A percentile compares a stretch with the other conserved stretches of the same genome.
phyloP scores from a whole-genome alignment of 225 moss, liverwort and hornwort species.

The Pseudoscleropodium purum region DNA sequence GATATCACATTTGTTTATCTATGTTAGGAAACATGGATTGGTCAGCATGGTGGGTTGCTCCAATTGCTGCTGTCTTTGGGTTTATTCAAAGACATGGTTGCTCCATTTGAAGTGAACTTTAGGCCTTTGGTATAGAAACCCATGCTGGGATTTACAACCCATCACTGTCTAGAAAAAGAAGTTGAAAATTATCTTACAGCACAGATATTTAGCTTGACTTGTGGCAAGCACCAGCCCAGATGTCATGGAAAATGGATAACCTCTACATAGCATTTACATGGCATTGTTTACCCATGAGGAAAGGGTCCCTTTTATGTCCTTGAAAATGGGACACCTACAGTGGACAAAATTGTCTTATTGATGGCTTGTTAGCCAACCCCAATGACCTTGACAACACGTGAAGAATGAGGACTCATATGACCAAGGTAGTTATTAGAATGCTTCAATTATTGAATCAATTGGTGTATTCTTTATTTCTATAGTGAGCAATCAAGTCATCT shows the following conservation, averaged over 20 bases:
- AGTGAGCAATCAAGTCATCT: no score
- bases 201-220: not conserved
- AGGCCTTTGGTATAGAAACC: not conserved
- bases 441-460: no score
- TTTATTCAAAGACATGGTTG: no score
- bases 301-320: not conserved
- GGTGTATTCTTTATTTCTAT: no score
- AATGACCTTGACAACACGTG: no score
- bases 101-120: not conserved
- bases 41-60: not conserved
- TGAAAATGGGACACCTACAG: not conserved
- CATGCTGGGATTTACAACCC: not conserved
- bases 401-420: no score
- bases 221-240: not conserved
- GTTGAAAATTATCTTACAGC: not conserved
- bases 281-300: no score
- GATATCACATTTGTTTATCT: not conserved
- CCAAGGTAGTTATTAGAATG: no score
- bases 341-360: not conserved
- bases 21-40: not conserved
- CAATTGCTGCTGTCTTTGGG: no score
- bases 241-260: not conserved
- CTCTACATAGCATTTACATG: no score
- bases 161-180: not conserved
- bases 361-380: no score